Evolutionary conservation across 2,329 filamentous ascomycete species (phyloP).

Genomic region (Xylariaceae sp.): DNA sequence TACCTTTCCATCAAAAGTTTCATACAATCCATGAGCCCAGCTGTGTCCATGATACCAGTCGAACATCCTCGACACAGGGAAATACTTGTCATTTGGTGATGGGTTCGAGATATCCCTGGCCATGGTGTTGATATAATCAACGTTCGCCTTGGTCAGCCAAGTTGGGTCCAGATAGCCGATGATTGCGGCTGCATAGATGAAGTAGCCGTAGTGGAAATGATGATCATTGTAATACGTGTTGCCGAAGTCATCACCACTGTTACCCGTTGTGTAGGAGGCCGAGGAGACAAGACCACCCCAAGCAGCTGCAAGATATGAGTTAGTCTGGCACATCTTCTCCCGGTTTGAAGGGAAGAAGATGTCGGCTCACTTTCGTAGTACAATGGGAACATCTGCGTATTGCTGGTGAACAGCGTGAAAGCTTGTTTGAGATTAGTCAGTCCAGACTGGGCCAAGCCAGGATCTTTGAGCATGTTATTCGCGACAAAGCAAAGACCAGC

Average conservation of each 20-base stretch:
- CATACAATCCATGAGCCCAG: conserved; percentile 80
- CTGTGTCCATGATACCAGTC: conserved; percentile 96
- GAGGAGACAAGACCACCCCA: conserved; percentile 82
- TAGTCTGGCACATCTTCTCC: background rate
- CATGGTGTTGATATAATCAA: conserved; percentile 75
- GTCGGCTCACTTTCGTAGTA: conserved; percentile 55
- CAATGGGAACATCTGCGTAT: conserved; percentile 64
- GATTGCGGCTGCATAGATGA: conserved; percentile 79
- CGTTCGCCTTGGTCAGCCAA: conserved; percentile 68
- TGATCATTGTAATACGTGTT: conserved; percentile 81
- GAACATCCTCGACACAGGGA: conserved; percentile 78
- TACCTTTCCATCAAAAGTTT: conserved; percentile 67
- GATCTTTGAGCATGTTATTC: conserved; percentile 59
- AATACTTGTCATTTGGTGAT: conserved; percentile 63
- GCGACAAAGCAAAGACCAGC: conserved; percentile 64
- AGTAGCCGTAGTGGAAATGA: conserved; percentile 80
- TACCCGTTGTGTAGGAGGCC: conserved; percentile 65
- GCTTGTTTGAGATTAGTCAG: conserved; percentile 60
- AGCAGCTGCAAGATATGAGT: conserved; percentile 38
- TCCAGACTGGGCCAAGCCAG: conserved; percentile 51
- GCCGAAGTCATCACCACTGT: conserved; percentile 77
- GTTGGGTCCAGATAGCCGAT: conserved; percentile 72
- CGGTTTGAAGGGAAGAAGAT: too few relatives aligned
- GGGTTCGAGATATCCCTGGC: conserved; percentile 82
- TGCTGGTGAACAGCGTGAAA: conserved; percentile 63